A percentile compares a stretch with the other conserved stretches of the same genome.
These are phyloP conservation scores for Magnaporthales sp. DNA, from an alignment of 2,329 filamentous ascomycete species.

Conservation along the genomic window DNA sequence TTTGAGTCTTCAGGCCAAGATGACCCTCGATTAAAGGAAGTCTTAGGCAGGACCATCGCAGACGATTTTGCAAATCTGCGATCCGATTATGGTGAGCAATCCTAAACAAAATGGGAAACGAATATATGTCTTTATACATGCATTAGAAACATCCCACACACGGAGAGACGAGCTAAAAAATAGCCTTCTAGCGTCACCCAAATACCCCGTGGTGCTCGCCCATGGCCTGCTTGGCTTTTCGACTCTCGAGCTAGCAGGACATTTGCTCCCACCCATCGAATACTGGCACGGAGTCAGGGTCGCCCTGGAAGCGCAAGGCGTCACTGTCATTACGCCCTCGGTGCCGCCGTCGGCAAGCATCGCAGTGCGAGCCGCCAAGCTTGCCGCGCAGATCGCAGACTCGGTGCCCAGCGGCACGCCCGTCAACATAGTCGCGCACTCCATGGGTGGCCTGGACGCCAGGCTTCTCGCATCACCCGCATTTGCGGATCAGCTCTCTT, in stretches of 20 bases:
- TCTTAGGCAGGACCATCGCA: conserved; percentile 30
- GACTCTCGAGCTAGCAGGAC: conserved; percentile 40
- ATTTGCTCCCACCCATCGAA: conserved; percentile 43
- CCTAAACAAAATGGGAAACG: neutral
- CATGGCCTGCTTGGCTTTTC: conserved; percentile 58
- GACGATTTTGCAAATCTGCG: conserved; percentile 37
- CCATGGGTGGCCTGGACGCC: conserved; percentile 57
- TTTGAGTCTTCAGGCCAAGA: conserved; percentile 7
- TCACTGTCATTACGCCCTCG: conserved; percentile 48
- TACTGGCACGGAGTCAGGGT: conserved; percentile 60
- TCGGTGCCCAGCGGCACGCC: conserved; percentile 35
- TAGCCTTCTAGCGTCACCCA: conserved; percentile 37
- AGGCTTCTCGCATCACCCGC: conserved; percentile 52
- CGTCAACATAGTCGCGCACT: conserved; percentile 71
- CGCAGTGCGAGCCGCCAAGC: conserved; percentile 47
- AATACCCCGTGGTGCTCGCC: conserved; percentile 54
- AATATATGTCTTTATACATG: neutral
- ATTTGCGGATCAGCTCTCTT: neutral
- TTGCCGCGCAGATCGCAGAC: conserved; percentile 44
- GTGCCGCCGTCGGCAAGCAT: conserved; percentile 55
- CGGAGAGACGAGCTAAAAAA: conserved; percentile 11
- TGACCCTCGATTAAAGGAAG: conserved; percentile 30
- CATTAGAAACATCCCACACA: neutral
- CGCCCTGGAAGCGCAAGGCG: conserved; percentile 42
- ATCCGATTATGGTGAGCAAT: conserved; percentile 31